These are phyloP conservation scores for Lindgomyces ingoldianus DNA, from an alignment of 495 filamentous ascomycete species.

Conservation along the genomic window DNA sequence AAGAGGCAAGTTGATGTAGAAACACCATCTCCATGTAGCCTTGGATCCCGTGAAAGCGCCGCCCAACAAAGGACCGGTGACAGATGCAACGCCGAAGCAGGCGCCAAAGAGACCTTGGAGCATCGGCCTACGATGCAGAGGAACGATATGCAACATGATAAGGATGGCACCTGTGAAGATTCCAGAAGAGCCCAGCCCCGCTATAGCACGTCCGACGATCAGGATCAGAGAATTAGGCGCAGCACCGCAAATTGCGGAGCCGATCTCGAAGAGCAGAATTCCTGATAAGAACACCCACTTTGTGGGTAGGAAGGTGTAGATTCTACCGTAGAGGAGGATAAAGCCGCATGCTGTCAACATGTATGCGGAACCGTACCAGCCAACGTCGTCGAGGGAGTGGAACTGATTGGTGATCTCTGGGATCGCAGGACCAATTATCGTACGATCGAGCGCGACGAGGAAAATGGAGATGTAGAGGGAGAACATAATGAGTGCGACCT, in stretches of 20 bases:
- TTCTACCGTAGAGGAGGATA: slow-evolving; percentile 71
- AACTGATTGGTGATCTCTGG: slow-evolving; percentile 39
- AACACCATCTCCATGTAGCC: slow-evolving; percentile 76
- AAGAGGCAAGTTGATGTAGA: slow-evolving; percentile 56
- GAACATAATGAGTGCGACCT: slow-evolving; percentile 41
- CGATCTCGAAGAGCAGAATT: slow-evolving; percentile 78
- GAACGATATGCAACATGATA: slow-evolving; percentile 78
- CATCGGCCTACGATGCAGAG: slow-evolving; percentile 67
- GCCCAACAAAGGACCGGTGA: slow-evolving; percentile 45
- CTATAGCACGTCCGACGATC: slow-evolving; percentile 83
- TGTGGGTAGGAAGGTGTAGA: slow-evolving; percentile 78
- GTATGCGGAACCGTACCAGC: slow-evolving; percentile 38
- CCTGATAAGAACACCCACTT: slow-evolving; percentile 69
- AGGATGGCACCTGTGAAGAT: slow-evolving; percentile 83
- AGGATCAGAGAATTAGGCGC: slow-evolving; percentile 73
- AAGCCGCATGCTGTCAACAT: slow-evolving; percentile 53
- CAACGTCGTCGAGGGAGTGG: slow-evolving; percentile 35
- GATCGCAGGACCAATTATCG: slow-evolving; percentile 38
- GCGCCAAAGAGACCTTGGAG: slow-evolving; percentile 73
- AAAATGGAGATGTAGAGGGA: slow-evolving; percentile 41
- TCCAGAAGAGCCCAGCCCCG: slow-evolving; percentile 78
- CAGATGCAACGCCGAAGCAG: slow-evolving; percentile 77
- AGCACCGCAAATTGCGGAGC: slow-evolving; percentile 75
- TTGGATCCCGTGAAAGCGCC: slow-evolving; percentile 45
- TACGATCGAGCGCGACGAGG: slow-evolving; percentile 37